Evolutionary conservation across 73 alveolate genomes (phyloP), one percentile per base, ranked within the genome.

Genomic region (Diophrys sp.): DNA sequence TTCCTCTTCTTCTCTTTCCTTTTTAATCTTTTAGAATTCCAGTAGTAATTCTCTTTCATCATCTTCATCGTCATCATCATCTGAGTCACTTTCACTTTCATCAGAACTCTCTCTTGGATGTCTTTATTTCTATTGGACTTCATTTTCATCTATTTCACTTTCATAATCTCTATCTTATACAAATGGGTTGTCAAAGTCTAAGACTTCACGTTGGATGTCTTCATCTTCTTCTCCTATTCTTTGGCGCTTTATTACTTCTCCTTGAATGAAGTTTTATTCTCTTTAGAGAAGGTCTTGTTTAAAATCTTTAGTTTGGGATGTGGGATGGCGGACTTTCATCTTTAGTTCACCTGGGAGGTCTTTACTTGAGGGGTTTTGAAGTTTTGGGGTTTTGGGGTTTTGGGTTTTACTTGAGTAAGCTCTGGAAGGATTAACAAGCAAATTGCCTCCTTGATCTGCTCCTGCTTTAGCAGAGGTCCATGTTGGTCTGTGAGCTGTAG

Each of bases 401-500:
- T n/a, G n/a, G n/a, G n/a, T n/a, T n/a, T n/a, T n/a, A 53, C 67
- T 53, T 27, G 97, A 92, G 82, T 93, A 96, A 33, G 87, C 90
- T 24, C 98, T 83, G 11, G 98, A 84, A 1, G 97, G 99, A 55
- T 89, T 85, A 1, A 90, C 75, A 76, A 92, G 80, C 75, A 78
- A 74, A 70, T 90, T 95, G 55, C 98, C 98, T 24, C 98, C 96
- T 73, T 78, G 77, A 67, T 87, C 90, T 56, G 89, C 73, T 69
- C 93, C 90, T 66, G 98, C 99, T 77, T 85, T 87, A 68, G 96
- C 96, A 27, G 98, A 85, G 72, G 88, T 91, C 91, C 95, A 96
- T 27, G 99, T 96, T 25, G 99, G 98, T 54, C 98, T 87, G 79
- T 96, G 99, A 25, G 99, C 99, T 33, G 99, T 96, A 28, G 99